Percentiles rank a stretch among this genome's conserved stretches.
phyloP scores from a whole-genome alignment of 2,329 filamentous ascomycete species.

The Colletotrichum musicola region DNA sequence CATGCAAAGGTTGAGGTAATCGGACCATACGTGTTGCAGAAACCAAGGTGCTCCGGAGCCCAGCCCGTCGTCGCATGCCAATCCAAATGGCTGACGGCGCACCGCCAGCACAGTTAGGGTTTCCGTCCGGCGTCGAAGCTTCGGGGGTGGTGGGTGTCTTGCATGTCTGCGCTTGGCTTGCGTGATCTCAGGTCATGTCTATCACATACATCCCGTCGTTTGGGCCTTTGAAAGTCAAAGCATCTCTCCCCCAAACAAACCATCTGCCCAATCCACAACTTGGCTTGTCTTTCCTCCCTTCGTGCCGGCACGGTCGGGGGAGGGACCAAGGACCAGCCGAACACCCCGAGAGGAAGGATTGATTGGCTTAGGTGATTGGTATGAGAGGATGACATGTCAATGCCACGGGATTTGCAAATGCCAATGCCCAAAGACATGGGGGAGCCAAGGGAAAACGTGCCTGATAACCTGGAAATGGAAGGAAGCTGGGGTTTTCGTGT shows the following conservation, averaged over 20 bases:
- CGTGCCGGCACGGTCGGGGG: conserved; percentile 15
- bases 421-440: no score
- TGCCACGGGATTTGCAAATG: background rate
- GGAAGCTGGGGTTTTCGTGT: conserved; percentile 9
- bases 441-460: no score
- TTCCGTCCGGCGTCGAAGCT: conserved; percentile 6
- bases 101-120: background rate
- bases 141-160: background rate
- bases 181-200: conserved; percentile 2
- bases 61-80: no score
- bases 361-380: background rate
- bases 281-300: no score
- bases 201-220: conserved; percentile 19
- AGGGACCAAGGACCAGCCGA: background rate
- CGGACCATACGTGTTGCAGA: background rate
- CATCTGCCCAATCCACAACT: no score
- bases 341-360: background rate
- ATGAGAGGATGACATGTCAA: background rate
- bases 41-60: no score
- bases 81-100: no score
- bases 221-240: background rate
- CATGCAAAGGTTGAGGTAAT: background rate
- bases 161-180: conserved; percentile 2
- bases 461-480: no score
- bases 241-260: background rate